Conservation (phyloP, 1,284 basidiomycete genomes). For the Hypsizygus ulmarius region DNA sequence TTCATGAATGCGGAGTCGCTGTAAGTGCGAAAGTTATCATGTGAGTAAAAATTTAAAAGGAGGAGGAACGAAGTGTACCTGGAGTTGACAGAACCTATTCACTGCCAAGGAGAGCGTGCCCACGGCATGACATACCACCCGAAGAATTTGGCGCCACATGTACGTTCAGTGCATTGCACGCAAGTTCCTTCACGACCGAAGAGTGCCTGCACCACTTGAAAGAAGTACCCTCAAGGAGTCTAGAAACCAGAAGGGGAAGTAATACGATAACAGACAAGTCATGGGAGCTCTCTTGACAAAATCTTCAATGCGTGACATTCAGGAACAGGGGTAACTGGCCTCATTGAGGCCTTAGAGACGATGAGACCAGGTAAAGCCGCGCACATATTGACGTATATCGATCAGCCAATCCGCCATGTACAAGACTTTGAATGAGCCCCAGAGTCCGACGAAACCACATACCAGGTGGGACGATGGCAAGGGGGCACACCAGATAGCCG, state of each 20-base stretch:
- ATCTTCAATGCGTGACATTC: constrained; percentile 9
- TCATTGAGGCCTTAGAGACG: constrained; percentile 9
- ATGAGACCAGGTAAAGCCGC: not conserved
- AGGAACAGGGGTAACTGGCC: constrained; percentile 13
- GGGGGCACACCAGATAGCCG: not conserved
- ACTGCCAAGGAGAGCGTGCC: not conserved
- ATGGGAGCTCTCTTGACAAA: constrained; percentile 11
- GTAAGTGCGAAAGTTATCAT: not conserved
- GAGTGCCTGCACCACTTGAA: constrained; percentile 2
- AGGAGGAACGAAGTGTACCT: constrained; percentile 9
- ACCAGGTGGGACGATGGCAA: not conserved
- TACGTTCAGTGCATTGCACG: not conserved
- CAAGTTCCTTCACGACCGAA: constrained; percentile 6
- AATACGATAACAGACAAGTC: constrained; percentile 10
- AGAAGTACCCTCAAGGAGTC: constrained; percentile 9
- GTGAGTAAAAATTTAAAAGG: constrained; percentile 6
- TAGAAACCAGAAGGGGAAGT: constrained; percentile 17
- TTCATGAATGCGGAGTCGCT: not conserved
- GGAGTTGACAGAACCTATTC: constrained; percentile 7
- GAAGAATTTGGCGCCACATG: not conserved
- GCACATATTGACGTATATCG: constrained; percentile 9
- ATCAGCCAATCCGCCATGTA: constrained; percentile 5
- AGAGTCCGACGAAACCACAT: constrained; percentile 8
- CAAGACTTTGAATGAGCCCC: constrained; percentile 3
- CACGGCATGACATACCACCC: not conserved